These are phyloP conservation scores for Agrostemma githago DNA, from an alignment of 148 eudicot genomes.

Conservation along the genomic window DNA sequence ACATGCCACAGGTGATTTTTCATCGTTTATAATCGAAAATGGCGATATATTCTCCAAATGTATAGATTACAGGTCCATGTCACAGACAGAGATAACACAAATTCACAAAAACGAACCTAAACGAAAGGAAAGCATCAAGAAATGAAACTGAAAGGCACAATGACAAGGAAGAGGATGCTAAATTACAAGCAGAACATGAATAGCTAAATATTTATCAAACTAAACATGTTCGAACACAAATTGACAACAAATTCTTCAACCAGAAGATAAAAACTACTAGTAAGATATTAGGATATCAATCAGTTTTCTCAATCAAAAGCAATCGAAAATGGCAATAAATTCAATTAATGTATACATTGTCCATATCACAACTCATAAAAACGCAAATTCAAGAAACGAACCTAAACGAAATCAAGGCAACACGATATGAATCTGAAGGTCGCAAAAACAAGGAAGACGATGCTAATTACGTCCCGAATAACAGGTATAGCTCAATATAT, in stretches of 20 bases:
- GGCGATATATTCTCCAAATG: neutral
- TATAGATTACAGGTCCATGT: neutral
- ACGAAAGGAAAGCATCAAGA: neutral
- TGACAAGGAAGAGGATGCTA: neutral
- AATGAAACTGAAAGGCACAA: neutral
- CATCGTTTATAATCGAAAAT: neutral
- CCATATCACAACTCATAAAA: too few relatives aligned
- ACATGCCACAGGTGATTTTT: neutral
- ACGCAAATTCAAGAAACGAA: too few relatives aligned
- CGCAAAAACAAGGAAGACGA: neutral
- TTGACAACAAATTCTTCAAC: neutral
- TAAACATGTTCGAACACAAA: neutral
- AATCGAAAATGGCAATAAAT: neutral
- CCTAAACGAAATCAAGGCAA: too few relatives aligned
- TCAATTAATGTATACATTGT: neutral
- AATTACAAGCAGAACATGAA: neutral
- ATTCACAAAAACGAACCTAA: neutral
- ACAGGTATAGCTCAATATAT: neutral
- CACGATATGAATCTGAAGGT: too few relatives aligned
- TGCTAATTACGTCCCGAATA: neutral
- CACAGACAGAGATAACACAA: neutral
- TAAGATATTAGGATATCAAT: neutral
- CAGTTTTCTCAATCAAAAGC: neutral
- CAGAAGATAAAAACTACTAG: neutral
- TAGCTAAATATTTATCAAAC: neutral